A percentile compares a stretch with the other conserved stretches of the same genome.
Evolutionary conservation across 169 alveolate species (phyloP).

Genomic region (Plasmodium gaboni): DNA sequence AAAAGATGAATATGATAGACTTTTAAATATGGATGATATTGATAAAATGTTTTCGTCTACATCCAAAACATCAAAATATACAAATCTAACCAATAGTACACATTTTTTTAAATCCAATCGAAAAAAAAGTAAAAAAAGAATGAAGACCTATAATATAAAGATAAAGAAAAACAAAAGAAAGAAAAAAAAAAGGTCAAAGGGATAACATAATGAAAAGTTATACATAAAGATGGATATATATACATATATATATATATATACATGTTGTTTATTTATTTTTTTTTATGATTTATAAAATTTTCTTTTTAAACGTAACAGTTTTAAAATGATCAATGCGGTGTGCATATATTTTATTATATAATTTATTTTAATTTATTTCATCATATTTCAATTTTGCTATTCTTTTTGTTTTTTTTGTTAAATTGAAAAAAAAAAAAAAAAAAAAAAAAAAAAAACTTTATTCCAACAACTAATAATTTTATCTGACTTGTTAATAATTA

Average conservation of each 20-base stretch:
- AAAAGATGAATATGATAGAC: conserved; percentile 43
- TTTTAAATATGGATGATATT: conserved; percentile 28
- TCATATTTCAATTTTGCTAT: too few relatives aligned
- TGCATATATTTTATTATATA: too few relatives aligned
- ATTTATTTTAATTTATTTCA: too few relatives aligned
- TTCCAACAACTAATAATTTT: too few relatives aligned
- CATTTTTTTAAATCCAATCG: not conserved
- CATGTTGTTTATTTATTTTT: too few relatives aligned
- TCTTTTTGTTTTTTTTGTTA: too few relatives aligned
- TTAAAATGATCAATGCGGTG: too few relatives aligned
- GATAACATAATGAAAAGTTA: not conserved
- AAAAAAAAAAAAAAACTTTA: too few relatives aligned
- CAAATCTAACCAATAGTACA: conserved; percentile 1
- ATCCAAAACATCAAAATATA: conserved; percentile 8
- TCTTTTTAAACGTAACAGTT: too few relatives aligned
- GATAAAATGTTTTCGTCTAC: conserved; percentile 35
- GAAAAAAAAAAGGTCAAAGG: conserved; percentile 6
- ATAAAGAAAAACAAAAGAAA: conserved; percentile 29
- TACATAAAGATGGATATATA: not conserved
- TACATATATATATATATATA: not conserved
- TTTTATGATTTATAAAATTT: too few relatives aligned
- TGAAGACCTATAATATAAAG: conserved; percentile 36
- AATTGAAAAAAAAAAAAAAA: too few relatives aligned
- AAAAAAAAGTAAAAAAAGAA: conserved; percentile 36
- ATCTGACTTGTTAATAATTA: too few relatives aligned